Percentiles rank a stretch among this genome's conserved stretches.
Evolutionary conservation across 306 rosid species (phyloP).

Genomic region (Rosa persica): DNA sequence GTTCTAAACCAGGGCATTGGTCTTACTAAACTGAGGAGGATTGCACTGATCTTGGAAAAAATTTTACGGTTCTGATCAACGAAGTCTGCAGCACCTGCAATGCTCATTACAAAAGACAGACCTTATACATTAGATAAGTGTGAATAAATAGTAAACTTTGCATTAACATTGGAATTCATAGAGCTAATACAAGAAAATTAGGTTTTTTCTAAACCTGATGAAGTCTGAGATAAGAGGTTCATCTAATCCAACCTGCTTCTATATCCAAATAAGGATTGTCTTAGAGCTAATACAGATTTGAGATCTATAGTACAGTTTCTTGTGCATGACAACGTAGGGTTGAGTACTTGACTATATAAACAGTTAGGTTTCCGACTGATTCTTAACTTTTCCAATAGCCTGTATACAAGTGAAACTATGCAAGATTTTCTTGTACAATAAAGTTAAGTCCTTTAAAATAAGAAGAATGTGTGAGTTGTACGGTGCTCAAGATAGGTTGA

Average conservation of each 20-base stretch:
- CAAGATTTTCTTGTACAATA: too few relatives aligned
- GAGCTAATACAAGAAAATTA: neutral
- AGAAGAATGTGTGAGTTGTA: neutral
- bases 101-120: slow-evolving; percentile 11
- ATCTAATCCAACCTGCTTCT: neutral
- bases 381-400: neutral
- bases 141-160: neutral
- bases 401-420: neutral
- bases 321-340: neutral
- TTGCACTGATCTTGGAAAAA: slow-evolving; percentile 64
- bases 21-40: slow-evolving; percentile 78
- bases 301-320: neutral
- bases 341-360: neutral
- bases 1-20: slow-evolving; percentile 19
- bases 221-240: neutral
- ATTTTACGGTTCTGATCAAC: slow-evolving; percentile 72
- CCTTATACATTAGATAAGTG: neutral
- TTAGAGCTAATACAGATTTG: neutral
- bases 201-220: neutral
- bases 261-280: neutral
- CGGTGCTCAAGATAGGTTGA: neutral
- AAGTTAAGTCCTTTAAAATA: neutral
- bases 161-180: neutral
- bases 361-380: neutral
- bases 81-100: slow-evolving; percentile 66